Base-by-base conservation (phyloP, 345 rosid genomes). In the Heritiera fomes region DNA sequence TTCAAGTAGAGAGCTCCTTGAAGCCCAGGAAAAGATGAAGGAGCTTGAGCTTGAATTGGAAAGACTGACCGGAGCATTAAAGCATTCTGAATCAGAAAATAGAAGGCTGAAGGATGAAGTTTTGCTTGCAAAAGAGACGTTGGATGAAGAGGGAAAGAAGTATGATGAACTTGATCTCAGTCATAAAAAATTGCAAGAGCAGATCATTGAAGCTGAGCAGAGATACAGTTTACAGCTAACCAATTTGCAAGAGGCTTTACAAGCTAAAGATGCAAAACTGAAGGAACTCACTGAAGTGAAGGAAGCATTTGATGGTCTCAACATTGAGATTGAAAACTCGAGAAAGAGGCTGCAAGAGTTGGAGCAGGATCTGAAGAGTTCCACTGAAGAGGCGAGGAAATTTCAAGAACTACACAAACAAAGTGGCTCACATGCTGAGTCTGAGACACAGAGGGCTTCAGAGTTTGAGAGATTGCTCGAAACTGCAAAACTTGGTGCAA, bases 351-450 rank as follows among this genome's bases (percentile, higher is more conserved):
- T 87, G 87, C 80, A 78, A 49, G 92, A 89, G 80, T 79, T 91
- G 88, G 94, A 90, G 64, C 82, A 87, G 59, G 91, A 88, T 83
- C 85, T 94, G 67, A 85, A 81, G 17, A 13, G 62, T 78, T 88
- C 97, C 30, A 82, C 79, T 6, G 83, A 74, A 13, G 97, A 93
- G 79, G 89, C 91, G 30, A 87, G 74, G 84, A 92, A 87, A 83
- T 93, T 87, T 66, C 95, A 95, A 85, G 97, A 90, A 79, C 84
- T 95, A 83, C 98, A 91, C 81, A 88, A 85, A 76, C 80, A 91
- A 84, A 91, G 91, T 41, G 90, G 92, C 34, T 88, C 86, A 34
- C 93, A 87, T 81, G 95, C 93, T 28, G 98, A 93, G 79, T 89
- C 91, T 65, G 91, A 91, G 86, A 79, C 86, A 6, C 90, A 88